phyloP scores from a whole-genome alignment of 495 filamentous ascomycete species.

The Penicillium macrosclerotiorum region DNA sequence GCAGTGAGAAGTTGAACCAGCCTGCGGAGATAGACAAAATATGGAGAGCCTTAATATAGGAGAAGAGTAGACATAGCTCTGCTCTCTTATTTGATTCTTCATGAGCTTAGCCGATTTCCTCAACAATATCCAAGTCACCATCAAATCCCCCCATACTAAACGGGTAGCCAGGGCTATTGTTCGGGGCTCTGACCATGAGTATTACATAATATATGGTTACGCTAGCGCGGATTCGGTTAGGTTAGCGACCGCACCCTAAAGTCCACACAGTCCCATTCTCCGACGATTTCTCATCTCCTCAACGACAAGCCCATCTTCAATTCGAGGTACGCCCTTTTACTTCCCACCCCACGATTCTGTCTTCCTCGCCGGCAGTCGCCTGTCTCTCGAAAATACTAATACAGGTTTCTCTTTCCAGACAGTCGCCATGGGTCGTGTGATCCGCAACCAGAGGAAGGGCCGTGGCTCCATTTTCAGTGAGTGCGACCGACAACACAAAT shows the following conservation, averaged over 20 bases:
- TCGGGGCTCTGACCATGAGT: too few relatives aligned
- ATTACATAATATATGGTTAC: conserved; percentile 15
- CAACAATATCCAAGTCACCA: too few relatives aligned
- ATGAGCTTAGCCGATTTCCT: too few relatives aligned
- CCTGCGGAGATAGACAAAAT: too few relatives aligned
- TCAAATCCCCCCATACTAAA: too few relatives aligned
- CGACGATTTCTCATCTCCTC: conserved; percentile 46
- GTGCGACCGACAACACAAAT: conserved; percentile 43
- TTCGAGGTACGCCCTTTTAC: conserved; percentile 47
- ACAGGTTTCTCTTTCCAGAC: conserved; percentile 36
- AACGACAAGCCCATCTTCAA: conserved; percentile 51
- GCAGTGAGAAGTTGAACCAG: too few relatives aligned
- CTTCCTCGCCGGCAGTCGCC: conserved; percentile 17
- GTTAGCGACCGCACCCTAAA: conserved; percentile 51
- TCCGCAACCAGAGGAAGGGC: conserved; percentile 98
- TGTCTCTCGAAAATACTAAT: conserved; percentile 40
- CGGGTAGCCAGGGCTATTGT: too few relatives aligned
- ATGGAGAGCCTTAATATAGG: too few relatives aligned
- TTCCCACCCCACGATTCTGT: conserved; percentile 31
- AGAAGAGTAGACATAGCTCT: too few relatives aligned
- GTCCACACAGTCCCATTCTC: conserved; percentile 47
- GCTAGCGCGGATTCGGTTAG: conserved; percentile 44
- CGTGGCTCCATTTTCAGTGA: conserved; percentile 97
- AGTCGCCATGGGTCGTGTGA: conserved; percentile 74
- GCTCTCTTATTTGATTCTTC: too few relatives aligned